These are phyloP conservation scores for Umbelopsis sp. DNA, from an alignment of 192 early-diverging fungal species.

Conservation along the genomic window DNA sequence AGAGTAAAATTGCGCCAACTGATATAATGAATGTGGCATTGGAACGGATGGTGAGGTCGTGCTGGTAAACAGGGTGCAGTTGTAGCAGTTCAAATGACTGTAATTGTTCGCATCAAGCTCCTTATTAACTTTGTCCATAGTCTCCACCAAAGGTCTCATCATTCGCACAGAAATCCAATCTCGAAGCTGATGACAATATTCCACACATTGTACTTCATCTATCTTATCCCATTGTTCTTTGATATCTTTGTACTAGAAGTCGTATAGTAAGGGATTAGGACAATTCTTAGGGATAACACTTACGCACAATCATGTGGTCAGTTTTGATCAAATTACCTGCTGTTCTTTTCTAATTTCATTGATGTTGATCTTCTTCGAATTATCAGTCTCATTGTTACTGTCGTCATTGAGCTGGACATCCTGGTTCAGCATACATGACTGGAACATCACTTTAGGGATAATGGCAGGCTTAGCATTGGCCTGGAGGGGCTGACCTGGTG, in stretches of 20 bases:
- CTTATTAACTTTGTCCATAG: constrained; percentile 13
- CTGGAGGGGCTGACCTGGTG: not conserved
- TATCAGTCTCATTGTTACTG: not conserved
- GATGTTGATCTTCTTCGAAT: constrained; percentile 7
- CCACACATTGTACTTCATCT: constrained; percentile 13
- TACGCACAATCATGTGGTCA: not conserved
- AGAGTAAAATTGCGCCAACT: constrained; percentile 3
- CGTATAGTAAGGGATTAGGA: not conserved
- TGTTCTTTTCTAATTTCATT: constrained; percentile 14
- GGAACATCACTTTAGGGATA: constrained; percentile 8
- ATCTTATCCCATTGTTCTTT: constrained; percentile 5
- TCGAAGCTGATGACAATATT: not conserved
- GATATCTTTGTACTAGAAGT: constrained; percentile 5
- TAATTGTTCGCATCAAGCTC: constrained; percentile 9
- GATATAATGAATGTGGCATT: constrained; percentile 12
- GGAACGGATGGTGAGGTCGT: constrained; percentile 1
- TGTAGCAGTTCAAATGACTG: constrained; percentile 14
- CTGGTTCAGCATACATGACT: constrained; percentile 13
- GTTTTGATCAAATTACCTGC: not conserved
- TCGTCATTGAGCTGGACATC: not conserved
- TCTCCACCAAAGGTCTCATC: not conserved
- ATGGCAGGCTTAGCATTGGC: not conserved
- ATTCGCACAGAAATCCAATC: constrained; percentile 18
- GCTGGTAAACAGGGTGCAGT: constrained; percentile 8
- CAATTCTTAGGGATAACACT: not conserved